Base-by-base conservation (phyloP, 140 eudicot species). In the Oenanthe javanica region DNA sequence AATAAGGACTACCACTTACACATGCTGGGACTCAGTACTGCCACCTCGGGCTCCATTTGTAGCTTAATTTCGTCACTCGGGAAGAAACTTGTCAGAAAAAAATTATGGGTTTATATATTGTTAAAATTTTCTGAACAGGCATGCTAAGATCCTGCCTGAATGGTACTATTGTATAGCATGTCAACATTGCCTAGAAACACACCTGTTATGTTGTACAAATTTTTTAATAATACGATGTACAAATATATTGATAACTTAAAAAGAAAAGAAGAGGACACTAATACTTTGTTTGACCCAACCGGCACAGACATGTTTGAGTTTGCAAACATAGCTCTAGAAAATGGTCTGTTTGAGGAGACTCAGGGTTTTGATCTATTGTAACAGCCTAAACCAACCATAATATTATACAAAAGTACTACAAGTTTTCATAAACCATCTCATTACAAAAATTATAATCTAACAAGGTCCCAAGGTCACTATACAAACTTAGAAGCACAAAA, bases 261-360 rank as follows among this genome's bases (percentile, higher is more conserved):
- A 31, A 31, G 31, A 55, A 55, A 55, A 18, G 64, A 55, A 18
- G 64, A 5, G 64, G 64, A 55, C 23, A 55, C 25, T 5, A 5
- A 55, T 55, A 23, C 63, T 55, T 55, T 55, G 9, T 19, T 18
- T 18, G 18, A 23, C 4, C 72, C 72, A 66, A 66, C 19, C 72
- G 4, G 72, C 72, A 66, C 72, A 66, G 8, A 10, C 72, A 66
- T 66, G 67, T 66, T 66, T 66, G 72, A 66, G 72, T 66, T 66
- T 66, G 36, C 12, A 2, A 3, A 27, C 36, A 27, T 23, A 23
- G 5, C 72, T 23, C 31, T 66, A 13, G 42, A 42, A 7, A 10
- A 16, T n/a, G 38, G 40, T 64, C 27, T 42, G 18, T 64, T 25
- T 64, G 25, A 23, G 42, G 42, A 27, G 38, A 64, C 38, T 25